Percentiles rank a stretch among this genome's conserved stretches.
Evolutionary conservation across 345 rosid species (phyloP).

Genomic region (Odontarrhena argentea): DNA sequence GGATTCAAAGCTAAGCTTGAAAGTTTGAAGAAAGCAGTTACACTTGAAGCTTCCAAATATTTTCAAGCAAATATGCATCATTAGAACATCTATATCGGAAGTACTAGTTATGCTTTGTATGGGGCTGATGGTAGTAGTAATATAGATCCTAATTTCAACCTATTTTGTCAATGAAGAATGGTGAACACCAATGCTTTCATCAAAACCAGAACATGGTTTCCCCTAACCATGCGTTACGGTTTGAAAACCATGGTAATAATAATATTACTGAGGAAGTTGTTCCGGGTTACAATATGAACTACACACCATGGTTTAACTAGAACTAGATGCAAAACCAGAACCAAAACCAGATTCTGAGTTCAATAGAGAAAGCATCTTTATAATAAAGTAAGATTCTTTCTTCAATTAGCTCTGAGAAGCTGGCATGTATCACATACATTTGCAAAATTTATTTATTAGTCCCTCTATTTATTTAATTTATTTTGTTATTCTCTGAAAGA

Average conservation of each 20-base stretch:
- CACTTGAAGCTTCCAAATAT: slow-evolving; percentile 34
- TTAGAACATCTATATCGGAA: slow-evolving; percentile 26
- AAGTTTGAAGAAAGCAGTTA: slow-evolving; percentile 45
- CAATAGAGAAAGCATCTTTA: not conserved
- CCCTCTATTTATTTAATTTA: no score
- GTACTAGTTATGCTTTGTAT: slow-evolving; percentile 18
- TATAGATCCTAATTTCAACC: not conserved
- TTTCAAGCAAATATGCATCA: slow-evolving; percentile 1
- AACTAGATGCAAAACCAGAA: not conserved
- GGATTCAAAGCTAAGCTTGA: slow-evolving; percentile 44
- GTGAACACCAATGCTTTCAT: not conserved
- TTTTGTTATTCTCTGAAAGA: no score
- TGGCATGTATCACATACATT: no score
- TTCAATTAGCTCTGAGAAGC: no score
- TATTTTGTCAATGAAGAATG: slow-evolving; percentile 32
- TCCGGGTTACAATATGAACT: not conserved
- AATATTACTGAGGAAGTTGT: not conserved
- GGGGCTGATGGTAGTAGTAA: slow-evolving; percentile 12
- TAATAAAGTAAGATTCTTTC: no score
- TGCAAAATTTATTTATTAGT: no score
- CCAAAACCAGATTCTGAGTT: not conserved
- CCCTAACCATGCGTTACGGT: not conserved
- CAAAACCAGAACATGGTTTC: not conserved
- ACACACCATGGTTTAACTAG: not conserved
- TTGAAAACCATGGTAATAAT: slow-evolving; percentile 11